Base-by-base conservation (phyloP, 2,329 filamentous ascomycete species). In the Colletotrichum viniferum region DNA sequence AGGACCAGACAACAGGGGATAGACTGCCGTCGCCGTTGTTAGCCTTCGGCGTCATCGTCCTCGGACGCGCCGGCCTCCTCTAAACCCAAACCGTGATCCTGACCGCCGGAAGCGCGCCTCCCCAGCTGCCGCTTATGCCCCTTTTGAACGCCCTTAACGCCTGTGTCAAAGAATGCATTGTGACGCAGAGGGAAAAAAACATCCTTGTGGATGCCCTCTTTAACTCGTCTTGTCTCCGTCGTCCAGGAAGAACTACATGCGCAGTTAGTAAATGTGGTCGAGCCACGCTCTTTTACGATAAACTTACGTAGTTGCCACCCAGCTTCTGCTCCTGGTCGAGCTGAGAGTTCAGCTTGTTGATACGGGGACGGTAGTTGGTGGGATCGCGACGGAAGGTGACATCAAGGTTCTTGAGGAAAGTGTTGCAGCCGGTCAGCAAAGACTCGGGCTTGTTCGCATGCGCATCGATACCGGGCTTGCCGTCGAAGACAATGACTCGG, bases 301-400 rank as follows among this genome's bases (percentile, higher is more conserved):
- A 32, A 91, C 93, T 89, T 89, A 95, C 93, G 88, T 94, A 99
- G 88, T 98, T 98, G 81, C 97, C 97, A 78, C 87, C 87, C 81
- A 96, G 81, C 90, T 99, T 99, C 90, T 99, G 97, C 84, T 98
- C 97, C 85, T 98, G 96, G 86, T 99, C 97, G 80, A 98, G 91
- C 89, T 99, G 97, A 83, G 94, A 97, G 86, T 96, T 93, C 82
- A 92, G 88, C 91, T 99, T 99, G 92, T 99, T 99, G 90, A 99
- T 99, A 87, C 97, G 95, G 77, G 97, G 97, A 77, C 97, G 94
- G 91, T 92, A 99, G 82, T 97, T 98, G 87, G 94, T 96, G 77
- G 97, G 97, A 83, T 99, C 97, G 84, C 97, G 96, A 82, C 97
- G 95, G 94, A 99, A 99, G 65, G 97, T 98, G 81, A 99, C 97